Base-by-base conservation (phyloP, 805 yeast species). In the Komagataella phaffii region DNA sequence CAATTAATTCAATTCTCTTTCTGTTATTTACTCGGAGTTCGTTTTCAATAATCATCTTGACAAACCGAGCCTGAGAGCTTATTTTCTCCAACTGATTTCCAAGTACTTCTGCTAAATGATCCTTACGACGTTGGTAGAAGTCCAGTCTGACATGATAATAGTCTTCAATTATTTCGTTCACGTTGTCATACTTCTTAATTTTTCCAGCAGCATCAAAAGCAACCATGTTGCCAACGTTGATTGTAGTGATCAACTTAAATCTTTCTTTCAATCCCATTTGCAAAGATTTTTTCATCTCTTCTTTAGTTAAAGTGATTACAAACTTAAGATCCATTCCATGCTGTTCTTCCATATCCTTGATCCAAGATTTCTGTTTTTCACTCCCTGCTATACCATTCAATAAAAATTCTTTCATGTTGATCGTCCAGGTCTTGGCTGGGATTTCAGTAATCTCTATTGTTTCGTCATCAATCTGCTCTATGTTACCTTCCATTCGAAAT, bases 271-370 rank as follows among this genome's bases (percentile, higher is more conserved):
- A 72, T 0, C 99, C 99, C 21, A 84, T 77, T 50, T 73, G 73
- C 55, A 75, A 70, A 0, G 96, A 77, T 59, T 87, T 86, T 21
- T 69, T 75, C 98, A 93, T 91, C 62, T 91, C 96, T 48, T 82
- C 91, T 51, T 75, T 77, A 8, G 81, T 69, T 56, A 93, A 68
- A 43, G 80, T 87, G 24, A 93, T 79, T 24, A 87, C 80, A 61
- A 93, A 93, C 55, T 82, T 79, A 56, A 93, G 82, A 45, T 82
- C 84, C 53, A 80, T 73, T 17, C 88, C 86, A 65, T 93, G 99
- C 64, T 91, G 96, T 62, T 93, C 99, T 58, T 84, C 88, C 82
- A 90, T 79, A 66, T 91, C 97, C 58, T 88, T 90, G 55, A 91
- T 88, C 95, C 97, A 91, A 21, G 89, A 79, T 53, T 74, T 74